Conservation (phyloP, 176 grass and related monocot species). For the Urochloa ruziziensis region DNA sequence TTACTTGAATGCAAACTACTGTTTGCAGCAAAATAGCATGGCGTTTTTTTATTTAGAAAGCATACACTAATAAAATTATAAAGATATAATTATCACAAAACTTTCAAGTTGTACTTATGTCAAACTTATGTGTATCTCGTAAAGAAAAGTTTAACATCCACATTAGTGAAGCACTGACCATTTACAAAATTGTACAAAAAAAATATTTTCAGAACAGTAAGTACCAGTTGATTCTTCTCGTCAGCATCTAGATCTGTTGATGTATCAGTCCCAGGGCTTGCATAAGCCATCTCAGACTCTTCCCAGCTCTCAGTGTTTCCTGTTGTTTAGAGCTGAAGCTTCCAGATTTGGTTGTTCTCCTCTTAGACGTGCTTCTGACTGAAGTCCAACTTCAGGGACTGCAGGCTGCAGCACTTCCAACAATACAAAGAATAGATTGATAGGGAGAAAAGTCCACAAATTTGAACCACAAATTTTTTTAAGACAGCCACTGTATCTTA, state of each 20-base stretch:
- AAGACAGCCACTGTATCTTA: background rate
- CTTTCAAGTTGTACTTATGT: background rate
- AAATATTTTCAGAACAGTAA: background rate
- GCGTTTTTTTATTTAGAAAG: background rate
- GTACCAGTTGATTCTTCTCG: conserved; percentile 60
- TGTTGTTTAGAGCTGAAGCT: conserved; percentile 4
- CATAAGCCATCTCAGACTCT: conserved; percentile 56
- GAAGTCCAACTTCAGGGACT: conserved; percentile 4
- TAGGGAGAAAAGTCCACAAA: background rate
- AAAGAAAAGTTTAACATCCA: background rate
- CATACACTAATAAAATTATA: background rate
- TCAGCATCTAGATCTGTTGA: conserved; percentile 70
- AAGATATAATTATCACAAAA: background rate
- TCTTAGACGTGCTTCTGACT: conserved; percentile 6
- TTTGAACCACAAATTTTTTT: background rate
- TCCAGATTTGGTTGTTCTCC: conserved; percentile 16
- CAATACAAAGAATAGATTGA: conserved; percentile 24
- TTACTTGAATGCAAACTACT: background rate
- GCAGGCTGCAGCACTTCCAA: background rate
- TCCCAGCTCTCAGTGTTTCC: conserved; percentile 36
- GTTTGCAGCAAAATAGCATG: background rate
- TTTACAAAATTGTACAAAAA: background rate
- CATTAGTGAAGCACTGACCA: background rate
- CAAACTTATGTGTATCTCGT: background rate
- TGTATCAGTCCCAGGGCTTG: conserved; percentile 68